These are phyloP conservation scores for Penicillium parvum DNA, from an alignment of 495 filamentous ascomycete genomes.

Conservation along the genomic window DNA sequence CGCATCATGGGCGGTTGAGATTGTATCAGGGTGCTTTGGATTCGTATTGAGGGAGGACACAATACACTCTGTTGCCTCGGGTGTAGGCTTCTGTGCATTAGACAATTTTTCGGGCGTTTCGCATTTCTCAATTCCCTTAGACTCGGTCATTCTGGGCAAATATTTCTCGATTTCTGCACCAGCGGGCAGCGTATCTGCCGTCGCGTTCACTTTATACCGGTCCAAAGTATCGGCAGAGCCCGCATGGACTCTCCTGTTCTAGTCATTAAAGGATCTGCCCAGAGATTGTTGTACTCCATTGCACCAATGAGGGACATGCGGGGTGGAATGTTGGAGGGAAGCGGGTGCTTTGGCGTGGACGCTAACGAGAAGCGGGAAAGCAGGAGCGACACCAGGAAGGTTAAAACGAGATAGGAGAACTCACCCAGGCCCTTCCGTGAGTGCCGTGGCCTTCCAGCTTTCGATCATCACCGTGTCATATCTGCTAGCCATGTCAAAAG, in stretches of 20 bases:
- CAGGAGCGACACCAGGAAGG: conserved; percentile 9
- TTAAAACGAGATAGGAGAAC: conserved; percentile 13
- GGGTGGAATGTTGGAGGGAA: neutral
- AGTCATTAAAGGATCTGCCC: neutral
- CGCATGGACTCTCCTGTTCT: neutral
- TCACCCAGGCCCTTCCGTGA: too few species aligned
- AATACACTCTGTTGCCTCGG: too few species aligned
- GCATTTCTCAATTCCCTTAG: neutral
- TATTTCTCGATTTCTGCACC: neutral
- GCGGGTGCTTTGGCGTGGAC: neutral
- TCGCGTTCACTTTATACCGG: conserved; percentile 3
- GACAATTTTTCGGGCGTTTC: neutral
- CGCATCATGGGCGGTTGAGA: conserved; percentile 1
- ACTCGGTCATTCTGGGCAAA: conserved; percentile 7
- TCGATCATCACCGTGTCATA: too few species aligned
- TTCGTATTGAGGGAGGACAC: too few species aligned
- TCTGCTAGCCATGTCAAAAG: conserved; percentile 5
- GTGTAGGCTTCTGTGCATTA: too few species aligned
- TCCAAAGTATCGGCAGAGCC: neutral
- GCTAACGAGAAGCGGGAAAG: conserved; percentile 9
- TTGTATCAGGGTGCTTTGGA: too few species aligned
- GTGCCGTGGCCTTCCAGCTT: too few species aligned
- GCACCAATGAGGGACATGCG: conserved; percentile 5
- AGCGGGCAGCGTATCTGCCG: neutral
- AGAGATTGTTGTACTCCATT: neutral